A percentile compares a stretch with the other conserved stretches of the same genome.
Conservation (phyloP, 306 rosid species). For the Castanopsis chinensis region DNA sequence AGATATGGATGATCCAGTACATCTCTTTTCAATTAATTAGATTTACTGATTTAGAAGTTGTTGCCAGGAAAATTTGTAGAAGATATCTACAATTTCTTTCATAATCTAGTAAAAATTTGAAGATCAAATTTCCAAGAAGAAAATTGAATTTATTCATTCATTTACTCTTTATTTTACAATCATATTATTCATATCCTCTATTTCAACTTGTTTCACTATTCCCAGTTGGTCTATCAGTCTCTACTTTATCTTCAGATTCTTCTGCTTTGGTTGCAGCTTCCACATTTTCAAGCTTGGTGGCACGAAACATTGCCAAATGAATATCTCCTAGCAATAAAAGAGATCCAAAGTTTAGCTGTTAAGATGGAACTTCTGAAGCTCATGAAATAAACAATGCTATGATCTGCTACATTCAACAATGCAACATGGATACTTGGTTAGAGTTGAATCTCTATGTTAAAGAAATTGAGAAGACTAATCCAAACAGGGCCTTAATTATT, state of each 20-base stretch:
- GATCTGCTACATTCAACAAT: not conserved
- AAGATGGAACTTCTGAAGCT: not conserved
- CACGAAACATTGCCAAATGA: slow-evolving; percentile 81
- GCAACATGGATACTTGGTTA: not conserved
- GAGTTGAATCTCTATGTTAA: not conserved
- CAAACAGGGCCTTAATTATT: too few species aligned
- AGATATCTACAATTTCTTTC: not conserved
- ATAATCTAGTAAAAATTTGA: not conserved
- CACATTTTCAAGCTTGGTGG: slow-evolving; percentile 51
- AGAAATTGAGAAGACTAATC: not conserved
- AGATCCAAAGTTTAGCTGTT: not conserved
- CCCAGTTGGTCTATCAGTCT: slow-evolving; percentile 26
- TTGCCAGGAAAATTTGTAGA: not conserved
- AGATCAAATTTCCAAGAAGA: not conserved
- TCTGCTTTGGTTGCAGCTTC: slow-evolving; percentile 31
- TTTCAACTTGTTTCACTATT: slow-evolving; percentile 32
- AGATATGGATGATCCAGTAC: not conserved
- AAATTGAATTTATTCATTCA: slow-evolving; percentile 5
- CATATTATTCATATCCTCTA: not conserved
- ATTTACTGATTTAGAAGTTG: not conserved
- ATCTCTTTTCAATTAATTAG: not conserved
- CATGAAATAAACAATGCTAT: not conserved
- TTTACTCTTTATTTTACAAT: slow-evolving; percentile 19
- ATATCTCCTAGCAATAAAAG: slow-evolving; percentile 61
- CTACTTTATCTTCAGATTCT: slow-evolving; percentile 34